Conservation (phyloP, 2,329 filamentous ascomycete species). For the Colletotrichum phormii region DNA sequence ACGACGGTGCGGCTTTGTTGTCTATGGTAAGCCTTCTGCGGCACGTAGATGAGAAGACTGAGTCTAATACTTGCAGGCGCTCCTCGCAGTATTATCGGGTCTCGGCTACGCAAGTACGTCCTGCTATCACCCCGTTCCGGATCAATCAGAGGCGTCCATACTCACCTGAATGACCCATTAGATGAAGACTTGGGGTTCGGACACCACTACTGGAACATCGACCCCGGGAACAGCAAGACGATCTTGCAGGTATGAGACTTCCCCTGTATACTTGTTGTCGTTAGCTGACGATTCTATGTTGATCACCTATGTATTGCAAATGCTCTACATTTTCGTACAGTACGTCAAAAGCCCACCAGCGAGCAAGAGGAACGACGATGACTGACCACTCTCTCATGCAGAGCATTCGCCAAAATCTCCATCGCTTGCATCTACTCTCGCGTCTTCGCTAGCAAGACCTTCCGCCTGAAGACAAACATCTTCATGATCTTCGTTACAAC, state of each 20-base stretch:
- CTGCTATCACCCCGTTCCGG: no score
- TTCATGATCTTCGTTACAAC: slow-evolving; percentile 28
- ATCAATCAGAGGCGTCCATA: no score
- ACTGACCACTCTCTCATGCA: neutral
- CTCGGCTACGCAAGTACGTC: slow-evolving; percentile 1
- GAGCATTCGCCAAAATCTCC: slow-evolving; percentile 39
- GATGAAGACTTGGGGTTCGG: slow-evolving; percentile 37
- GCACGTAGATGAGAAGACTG: no score
- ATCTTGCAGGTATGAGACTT: slow-evolving; percentile 25
- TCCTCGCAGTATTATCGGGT: no score
- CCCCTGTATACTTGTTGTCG: neutral
- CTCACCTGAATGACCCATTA: neutral
- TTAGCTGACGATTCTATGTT: neutral
- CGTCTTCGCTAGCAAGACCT: slow-evolving; percentile 32
- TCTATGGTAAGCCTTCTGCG: slow-evolving; percentile 12
- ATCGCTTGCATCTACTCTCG: slow-evolving; percentile 41
- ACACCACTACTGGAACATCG: slow-evolving; percentile 40
- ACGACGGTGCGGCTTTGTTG: slow-evolving; percentile 31
- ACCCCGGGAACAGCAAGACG: slow-evolving; percentile 21
- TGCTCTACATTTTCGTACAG: slow-evolving; percentile 41
- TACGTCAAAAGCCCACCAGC: neutral
- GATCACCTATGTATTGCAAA: slow-evolving; percentile 39
- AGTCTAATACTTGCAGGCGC: no score
- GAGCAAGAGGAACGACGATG: rapidly evolving
- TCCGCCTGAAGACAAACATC: slow-evolving; percentile 18